These are phyloP conservation scores for Saccharomycopsis amapae DNA, from an alignment of 805 yeast species.

Conservation along the genomic window DNA sequence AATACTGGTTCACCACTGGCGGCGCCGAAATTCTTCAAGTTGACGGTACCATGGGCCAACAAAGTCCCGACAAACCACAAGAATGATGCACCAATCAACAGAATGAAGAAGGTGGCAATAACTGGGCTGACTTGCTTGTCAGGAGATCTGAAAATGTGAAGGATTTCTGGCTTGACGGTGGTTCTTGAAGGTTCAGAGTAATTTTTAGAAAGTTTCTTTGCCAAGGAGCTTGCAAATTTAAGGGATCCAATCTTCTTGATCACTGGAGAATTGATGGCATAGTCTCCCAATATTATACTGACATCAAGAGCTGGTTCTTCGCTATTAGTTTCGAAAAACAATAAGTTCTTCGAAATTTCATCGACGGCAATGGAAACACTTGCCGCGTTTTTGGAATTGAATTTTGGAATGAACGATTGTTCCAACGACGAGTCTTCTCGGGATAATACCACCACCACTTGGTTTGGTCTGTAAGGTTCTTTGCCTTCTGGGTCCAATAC, in stretches of 20 bases:
- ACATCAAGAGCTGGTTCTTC: background rate
- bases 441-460: constrained; percentile 15
- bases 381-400: constrained; percentile 2
- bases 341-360: constrained; percentile 8
- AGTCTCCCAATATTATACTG: constrained; percentile 14
- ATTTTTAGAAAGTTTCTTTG: background rate
- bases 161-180: constrained; percentile 15
- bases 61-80: constrained; percentile 14
- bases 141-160: constrained; percentile 15
- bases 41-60: constrained; percentile 10
- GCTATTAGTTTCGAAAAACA: background rate
- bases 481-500: constrained; percentile 12
- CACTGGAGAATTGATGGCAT: background rate
- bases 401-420: constrained; percentile 15
- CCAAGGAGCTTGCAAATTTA: background rate
- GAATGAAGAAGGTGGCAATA: constrained; percentile 15
- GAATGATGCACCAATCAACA: constrained; percentile 7
- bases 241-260: constrained; percentile 7
- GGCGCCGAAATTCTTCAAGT: constrained; percentile 31
- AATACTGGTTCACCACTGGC: constrained; percentile 31
- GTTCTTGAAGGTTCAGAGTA: constrained; percentile 13
- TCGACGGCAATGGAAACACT: constrained; percentile 6
- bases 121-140: constrained; percentile 18
- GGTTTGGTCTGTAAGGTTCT: constrained; percentile 15
- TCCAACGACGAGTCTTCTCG: constrained; percentile 1